Base-by-base conservation (phyloP, 148 eudicot species). In the Chenopodium album region DNA sequence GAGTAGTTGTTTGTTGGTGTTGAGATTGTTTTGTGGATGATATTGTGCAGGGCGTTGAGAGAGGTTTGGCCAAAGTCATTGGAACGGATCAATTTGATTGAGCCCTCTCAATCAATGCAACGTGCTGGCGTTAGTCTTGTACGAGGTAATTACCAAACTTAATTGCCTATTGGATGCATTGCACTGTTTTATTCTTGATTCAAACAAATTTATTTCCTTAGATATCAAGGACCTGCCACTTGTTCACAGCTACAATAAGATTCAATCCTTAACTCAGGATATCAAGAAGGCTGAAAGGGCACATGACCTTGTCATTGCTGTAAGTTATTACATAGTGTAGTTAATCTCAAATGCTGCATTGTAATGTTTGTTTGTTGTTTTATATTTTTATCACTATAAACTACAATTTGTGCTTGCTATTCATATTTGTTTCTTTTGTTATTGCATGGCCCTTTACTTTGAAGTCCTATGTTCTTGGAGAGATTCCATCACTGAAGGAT, bases 401-500 rank as follows among this genome's bases (percentile, higher is more conserved):
- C 52, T 47, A 12, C 48, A 68, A 32, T 76, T 81, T 14, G 32
- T 77, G 47, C 14, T 68, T 68, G 70, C 50, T 31, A 81, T 28
- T 67, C 31, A 59, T 69, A 1, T 28, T 78, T 78, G 54, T 2
- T 11, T 60, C n/a, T 47, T 10, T 78, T 16, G 11, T 14, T 75
- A 37, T 77, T 50, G 78, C 59, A 41, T 72, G 78, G 7, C 71
- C 37, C 28, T 69, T 56, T 66, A 19, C 67, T 73, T 22, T 82
- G 73, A 78, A 96, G 99, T 96, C 99, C n/a, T 96, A 91, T 86
- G 99, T 94, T 79, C 98, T 96, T 81, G 99, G 99, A 82, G 99
- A 94, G 88, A 94, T 96, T 84, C 93, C 98, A 72, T 94, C 94
- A 68, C 75, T 87, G 71, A 88, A 91, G 85, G 99, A 94, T 85